Conservation (phyloP, 345 rosid genomes). For the Physaria fendleri region DNA sequence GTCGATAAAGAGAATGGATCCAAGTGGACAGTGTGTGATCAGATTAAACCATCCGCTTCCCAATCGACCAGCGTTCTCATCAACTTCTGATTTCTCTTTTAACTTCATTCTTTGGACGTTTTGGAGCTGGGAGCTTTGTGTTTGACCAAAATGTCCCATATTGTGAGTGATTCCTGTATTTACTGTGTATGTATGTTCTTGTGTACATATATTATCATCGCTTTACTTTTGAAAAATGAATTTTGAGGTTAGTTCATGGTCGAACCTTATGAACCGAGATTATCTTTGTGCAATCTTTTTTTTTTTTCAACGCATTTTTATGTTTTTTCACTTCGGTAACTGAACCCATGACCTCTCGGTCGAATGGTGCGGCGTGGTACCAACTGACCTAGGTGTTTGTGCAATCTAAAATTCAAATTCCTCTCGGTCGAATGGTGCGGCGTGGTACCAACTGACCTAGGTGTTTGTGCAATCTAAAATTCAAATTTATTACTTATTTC, state of each 20-base stretch:
- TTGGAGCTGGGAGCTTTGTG: neutral
- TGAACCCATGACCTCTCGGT: too few relatives aligned
- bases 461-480: neutral
- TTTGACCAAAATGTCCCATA: neutral
- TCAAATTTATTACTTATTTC: neutral
- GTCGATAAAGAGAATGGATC: constrained; percentile 57
- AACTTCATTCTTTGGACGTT: constrained; percentile 7
- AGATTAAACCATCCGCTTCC: constrained; percentile 60
- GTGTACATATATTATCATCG: neutral
- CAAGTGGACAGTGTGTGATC: constrained; percentile 61
- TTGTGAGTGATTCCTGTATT: neutral
- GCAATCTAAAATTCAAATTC: too few relatives aligned
- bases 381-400: too few relatives aligned
- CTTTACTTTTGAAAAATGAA: neutral
- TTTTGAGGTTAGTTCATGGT: too few relatives aligned
- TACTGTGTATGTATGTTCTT: neutral
- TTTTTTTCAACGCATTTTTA: too few relatives aligned
- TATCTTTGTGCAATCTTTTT: too few relatives aligned
- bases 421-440: too few relatives aligned
- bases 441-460: too few relatives aligned
- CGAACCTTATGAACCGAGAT: too few relatives aligned
- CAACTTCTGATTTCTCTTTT: constrained; percentile 1
- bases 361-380: too few relatives aligned
- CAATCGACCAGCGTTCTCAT: constrained; percentile 40
- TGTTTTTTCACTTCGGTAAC: too few relatives aligned